A percentile compares a stretch with the other conserved stretches of the same genome.
phyloP scores from a whole-genome alignment of 805 yeast species.

The Jamesozyma rosinii region DNA sequence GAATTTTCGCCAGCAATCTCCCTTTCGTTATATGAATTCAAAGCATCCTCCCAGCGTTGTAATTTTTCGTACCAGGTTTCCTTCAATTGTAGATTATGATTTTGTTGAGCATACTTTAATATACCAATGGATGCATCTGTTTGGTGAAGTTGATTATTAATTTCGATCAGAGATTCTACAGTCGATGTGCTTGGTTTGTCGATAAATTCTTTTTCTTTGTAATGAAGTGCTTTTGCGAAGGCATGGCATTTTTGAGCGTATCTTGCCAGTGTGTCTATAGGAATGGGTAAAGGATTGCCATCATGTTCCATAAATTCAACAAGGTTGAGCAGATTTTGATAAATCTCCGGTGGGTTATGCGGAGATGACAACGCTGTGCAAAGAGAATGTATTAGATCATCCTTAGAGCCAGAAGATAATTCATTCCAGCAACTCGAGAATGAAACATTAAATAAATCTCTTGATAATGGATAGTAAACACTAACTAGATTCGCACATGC shows the following conservation, averaged over 20 bases:
- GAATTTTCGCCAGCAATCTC: conserved; percentile 48
- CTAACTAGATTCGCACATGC: conserved; percentile 88
- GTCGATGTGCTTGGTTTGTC: conserved; percentile 89
- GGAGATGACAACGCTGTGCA: conserved; percentile 84
- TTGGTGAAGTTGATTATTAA: conserved; percentile 90
- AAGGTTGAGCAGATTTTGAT: conserved; percentile 76
- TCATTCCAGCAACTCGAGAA: conserved; percentile 96
- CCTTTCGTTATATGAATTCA: conserved; percentile 78
- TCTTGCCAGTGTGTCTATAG: conserved; percentile 80
- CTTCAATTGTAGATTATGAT: conserved; percentile 80
- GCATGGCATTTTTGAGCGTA: conserved; percentile 95
- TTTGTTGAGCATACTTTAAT: conserved; percentile 84
- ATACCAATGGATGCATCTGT: conserved; percentile 98
- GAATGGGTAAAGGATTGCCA: conserved; percentile 85
- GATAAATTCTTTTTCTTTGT: conserved; percentile 88
- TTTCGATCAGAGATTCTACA: conserved; percentile 82
- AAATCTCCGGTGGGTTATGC: conserved; percentile 90
- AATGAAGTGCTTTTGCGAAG: conserved; percentile 92
- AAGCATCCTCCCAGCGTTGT: conserved; percentile 97
- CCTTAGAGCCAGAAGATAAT: conserved; percentile 78
- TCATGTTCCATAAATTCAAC: conserved; percentile 98
- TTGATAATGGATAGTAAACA: conserved; percentile 78
- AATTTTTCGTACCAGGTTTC: conserved; percentile 97
- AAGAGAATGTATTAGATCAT: conserved; percentile 75
- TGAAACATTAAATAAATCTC: conserved; percentile 85